Conservation (phyloP, 441 rosid genomes). For the Iberis amara region DNA sequence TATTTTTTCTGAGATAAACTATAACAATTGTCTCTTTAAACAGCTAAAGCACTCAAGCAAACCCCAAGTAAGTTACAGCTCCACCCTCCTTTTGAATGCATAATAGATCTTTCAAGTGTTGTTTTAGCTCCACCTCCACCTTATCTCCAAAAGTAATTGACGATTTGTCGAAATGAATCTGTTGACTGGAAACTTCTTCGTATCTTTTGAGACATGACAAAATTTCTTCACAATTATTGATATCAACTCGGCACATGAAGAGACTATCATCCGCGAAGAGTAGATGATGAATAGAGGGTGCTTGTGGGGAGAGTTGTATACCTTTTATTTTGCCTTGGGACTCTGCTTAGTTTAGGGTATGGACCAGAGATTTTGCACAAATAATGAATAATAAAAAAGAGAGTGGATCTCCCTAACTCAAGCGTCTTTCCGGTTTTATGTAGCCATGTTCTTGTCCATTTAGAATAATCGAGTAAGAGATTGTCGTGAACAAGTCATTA, state of each 20-base stretch:
- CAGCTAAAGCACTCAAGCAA: background rate
- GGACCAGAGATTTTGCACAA: background rate
- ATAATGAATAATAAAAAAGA: background rate
- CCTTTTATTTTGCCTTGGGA: too few species aligned
- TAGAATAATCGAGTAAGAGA: background rate
- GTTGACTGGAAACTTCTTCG: rapidly evolving
- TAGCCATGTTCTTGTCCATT: background rate
- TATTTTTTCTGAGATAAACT: background rate
- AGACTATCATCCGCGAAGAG: background rate
- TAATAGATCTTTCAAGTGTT: background rate
- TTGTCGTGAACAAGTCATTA: background rate
- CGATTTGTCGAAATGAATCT: background rate
- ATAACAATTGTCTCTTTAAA: background rate
- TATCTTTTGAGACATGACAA: too few species aligned
- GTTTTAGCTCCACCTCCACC: background rate
- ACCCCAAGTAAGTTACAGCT: background rate
- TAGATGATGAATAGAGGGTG: background rate
- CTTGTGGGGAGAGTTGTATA: too few species aligned
- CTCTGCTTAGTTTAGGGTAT: background rate
- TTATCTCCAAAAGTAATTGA: background rate
- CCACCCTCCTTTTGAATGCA: background rate
- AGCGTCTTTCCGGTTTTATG: background rate
- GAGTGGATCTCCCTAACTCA: background rate
- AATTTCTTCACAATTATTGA: too few species aligned
- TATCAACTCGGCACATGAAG: too few species aligned